Evolutionary conservation across 352 stramenopile genomes (phyloP), one percentile per base, ranked within the genome.

Genomic region (Globisporangium rhizosaccharum): DNA sequence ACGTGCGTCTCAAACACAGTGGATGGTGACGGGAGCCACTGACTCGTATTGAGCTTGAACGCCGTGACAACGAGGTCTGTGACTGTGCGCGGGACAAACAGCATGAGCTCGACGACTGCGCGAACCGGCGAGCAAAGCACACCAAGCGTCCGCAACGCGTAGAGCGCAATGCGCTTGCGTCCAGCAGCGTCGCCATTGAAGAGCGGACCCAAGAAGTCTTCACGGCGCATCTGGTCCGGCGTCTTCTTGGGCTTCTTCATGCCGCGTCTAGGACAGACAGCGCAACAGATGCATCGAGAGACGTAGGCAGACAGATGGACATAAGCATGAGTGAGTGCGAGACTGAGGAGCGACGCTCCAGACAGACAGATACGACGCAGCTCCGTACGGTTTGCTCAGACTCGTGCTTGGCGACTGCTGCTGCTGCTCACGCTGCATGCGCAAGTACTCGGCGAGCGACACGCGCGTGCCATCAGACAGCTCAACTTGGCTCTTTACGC

Each of bases 181-280:
- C 72, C 68, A 52, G 79, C 71, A 15, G 62, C 45, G 30, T 71
- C 66, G 17, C 80, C 78, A 56, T 88, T 86, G 47, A 89, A 86
- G 1, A 92, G 56, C n/a, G 78, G 76, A 0, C 73, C 77, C 3
- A 90, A 59, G 46, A 92, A 87, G 62, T 79, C 72, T 39, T 90
- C 58, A 28, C 67, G 69, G 17, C 74, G 72, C 75, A 73, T 88
- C 56, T 92, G 62, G 37, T 85, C 72, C 0, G 62, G 65, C 9
- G 67, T 79, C 9, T 69, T 72, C 2, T 68, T 67, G 14, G 65
- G 26, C 0, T 52, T 51, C 48, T 72, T 88, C 47, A 20, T 14
- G 41, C 41, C 49, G n/a, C 37, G 15, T 26, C 15, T 23, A 42
- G 15, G 9, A 28, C 3, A 18, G 4, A 36, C 3, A 57, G 14